Percentiles rank a stretch among this genome's conserved stretches.
Conservation (phyloP, 2,329 filamentous ascomycete species). For the Sarocladiaceae sp. region DNA sequence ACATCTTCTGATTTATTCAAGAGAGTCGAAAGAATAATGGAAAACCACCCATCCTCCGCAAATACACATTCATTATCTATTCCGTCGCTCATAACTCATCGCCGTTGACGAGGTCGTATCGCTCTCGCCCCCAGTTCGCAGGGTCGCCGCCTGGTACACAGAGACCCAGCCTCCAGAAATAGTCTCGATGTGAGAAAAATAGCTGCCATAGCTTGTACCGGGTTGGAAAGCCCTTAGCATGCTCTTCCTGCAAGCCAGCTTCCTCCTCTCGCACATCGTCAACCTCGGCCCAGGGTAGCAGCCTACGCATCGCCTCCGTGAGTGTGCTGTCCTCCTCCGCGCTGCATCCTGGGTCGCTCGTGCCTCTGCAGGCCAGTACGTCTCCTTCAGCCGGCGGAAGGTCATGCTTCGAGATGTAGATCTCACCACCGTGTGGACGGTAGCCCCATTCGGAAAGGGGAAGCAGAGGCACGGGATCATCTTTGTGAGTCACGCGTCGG, state of each 20-base stretch:
- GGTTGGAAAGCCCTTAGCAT: constrained; percentile 44
- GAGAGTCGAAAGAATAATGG: too few species aligned
- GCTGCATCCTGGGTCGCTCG: constrained; percentile 66
- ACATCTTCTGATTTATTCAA: too few species aligned
- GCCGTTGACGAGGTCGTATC: constrained; percentile 30
- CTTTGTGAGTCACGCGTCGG: constrained; percentile 74
- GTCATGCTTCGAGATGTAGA: constrained; percentile 69
- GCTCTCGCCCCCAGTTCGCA: constrained; percentile 55
- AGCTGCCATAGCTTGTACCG: constrained; percentile 80
- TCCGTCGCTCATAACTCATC: constrained; percentile 8
- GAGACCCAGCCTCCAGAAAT: constrained; percentile 88
- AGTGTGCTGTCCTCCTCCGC: constrained; percentile 45
- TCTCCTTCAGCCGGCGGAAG: constrained; percentile 65
- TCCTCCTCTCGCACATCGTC: constrained; percentile 19
- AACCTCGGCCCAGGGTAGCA: constrained; percentile 18
- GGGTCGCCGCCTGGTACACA: constrained; percentile 79
- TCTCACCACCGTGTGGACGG: constrained; percentile 74
- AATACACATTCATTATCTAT: too few species aligned
- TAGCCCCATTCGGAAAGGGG: constrained; percentile 88
- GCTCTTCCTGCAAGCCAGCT: constrained; percentile 3
- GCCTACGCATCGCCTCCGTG: constrained; percentile 19
- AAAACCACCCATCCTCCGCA: too few species aligned
- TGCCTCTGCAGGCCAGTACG: constrained; percentile 64
- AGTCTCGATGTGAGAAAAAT: constrained; percentile 90
- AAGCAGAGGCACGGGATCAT: constrained; percentile 84